Evolutionary conservation across 2,329 filamentous ascomycete species (phyloP), one percentile per base, ranked within the genome.

Genomic region (Neoscytalidium dimidiatum): DNA sequence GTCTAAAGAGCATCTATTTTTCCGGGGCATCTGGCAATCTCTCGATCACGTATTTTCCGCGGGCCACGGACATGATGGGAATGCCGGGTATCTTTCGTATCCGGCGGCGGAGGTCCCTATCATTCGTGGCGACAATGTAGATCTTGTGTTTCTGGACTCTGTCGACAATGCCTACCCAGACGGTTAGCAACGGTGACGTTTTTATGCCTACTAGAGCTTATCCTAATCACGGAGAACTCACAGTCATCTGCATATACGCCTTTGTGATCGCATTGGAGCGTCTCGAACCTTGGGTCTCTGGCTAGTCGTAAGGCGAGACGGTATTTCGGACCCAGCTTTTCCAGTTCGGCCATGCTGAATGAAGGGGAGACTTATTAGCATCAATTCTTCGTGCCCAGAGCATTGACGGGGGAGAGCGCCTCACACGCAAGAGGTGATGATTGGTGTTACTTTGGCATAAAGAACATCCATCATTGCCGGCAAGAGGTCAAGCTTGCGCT

Each of bases 21-120:
- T 93, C 89, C 35, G 92, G 91, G 41, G 92, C 92, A 78, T 93
- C 91, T 4, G 94, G 94, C 68, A 97, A 79, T 72, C 94, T 87
- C 83, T 98, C 95, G 73, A 99, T 95, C 53, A 94, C 90, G 79
- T 97, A 98, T 79, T 97, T 97, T 51, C 92, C 92, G 73, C 92
- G 86, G 5, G 90, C 91, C 29, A 95, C 92, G 73, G 89, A 92
- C 83, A 97, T 85, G 71, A 92, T 87, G 28, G 89, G 89, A 65
- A 91, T 88, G 77, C 89, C 89, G 1, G 89, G 89, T 61, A 95
- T 88, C 81, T 97, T 97, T 68, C 94, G 85, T 71, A 97, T 85
- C 65, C 94, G 83, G 74, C 92, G 84, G 81, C 96, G 95, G 66
- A 96, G 80, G 70, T 78, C 76, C 7, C 28, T 33, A 28, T 41